Evolutionary conservation across 1,284 basidiomycete genomes (phyloP).

Genomic region (Apiotrichum siamense): DNA sequence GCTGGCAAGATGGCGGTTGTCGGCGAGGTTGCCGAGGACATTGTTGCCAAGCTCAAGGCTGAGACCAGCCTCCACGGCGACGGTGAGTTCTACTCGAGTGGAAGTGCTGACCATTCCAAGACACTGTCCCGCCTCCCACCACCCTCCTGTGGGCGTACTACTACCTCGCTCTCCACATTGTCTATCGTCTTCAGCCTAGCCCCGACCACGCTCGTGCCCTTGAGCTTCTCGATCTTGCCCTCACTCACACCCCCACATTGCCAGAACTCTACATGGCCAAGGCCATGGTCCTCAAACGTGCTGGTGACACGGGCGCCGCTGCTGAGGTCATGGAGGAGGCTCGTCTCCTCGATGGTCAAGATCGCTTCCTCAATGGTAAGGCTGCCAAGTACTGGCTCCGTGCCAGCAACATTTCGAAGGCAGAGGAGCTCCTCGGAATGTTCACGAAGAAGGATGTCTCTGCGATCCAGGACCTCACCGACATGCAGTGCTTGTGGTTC

Average conservation of each 20-base stretch:
- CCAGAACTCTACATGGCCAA: constrained; percentile 84
- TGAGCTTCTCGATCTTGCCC: constrained; percentile 59
- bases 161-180: constrained; percentile 88
- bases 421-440: constrained; percentile 64
- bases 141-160: constrained; percentile 93
- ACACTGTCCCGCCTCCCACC: constrained; percentile 61
- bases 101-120: constrained; percentile 16
- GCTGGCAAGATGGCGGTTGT: constrained; percentile 61
- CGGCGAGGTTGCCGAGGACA: constrained; percentile 63
- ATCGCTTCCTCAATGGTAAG: constrained; percentile 93
- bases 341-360: constrained; percentile 81
- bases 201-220: constrained; percentile 56
- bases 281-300: constrained; percentile 78
- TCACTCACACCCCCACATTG: constrained; percentile 84
- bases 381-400: constrained; percentile 84
- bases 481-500: constrained; percentile 93
- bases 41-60: constrained; percentile 46
- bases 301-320: constrained; percentile 73
- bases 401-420: constrained; percentile 70
- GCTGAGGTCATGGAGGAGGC: constrained; percentile 75
- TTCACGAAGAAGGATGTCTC: constrained; percentile 85
- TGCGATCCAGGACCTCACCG: constrained; percentile 76
- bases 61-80: constrained; percentile 39
- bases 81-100: constrained; percentile 22
- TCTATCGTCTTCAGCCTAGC: constrained; percentile 54